Conservation (phyloP, 768 basidiomycete species). For the Floccularia luteovirens region DNA sequence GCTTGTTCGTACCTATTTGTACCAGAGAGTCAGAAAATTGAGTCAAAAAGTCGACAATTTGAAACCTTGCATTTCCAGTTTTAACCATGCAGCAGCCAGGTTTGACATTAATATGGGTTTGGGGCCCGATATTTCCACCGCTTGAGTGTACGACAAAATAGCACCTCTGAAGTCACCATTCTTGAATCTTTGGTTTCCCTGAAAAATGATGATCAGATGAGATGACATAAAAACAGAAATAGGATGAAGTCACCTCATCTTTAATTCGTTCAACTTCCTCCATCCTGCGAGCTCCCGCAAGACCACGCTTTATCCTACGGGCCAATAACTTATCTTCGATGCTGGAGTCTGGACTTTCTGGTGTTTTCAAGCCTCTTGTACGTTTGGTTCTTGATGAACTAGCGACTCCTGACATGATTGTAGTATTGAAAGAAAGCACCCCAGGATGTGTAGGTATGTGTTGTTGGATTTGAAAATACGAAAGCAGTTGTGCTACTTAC, state of each 20-base stretch:
- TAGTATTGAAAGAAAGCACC: too few relatives aligned
- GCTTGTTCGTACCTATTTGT: slow-evolving; percentile 32
- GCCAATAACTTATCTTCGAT: background rate
- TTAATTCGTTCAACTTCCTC: background rate
- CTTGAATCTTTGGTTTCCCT: slow-evolving; percentile 27
- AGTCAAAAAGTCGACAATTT: background rate
- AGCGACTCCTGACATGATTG: too few relatives aligned
- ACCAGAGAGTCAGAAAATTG: background rate
- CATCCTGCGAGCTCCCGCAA: background rate
- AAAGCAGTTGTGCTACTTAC: too few relatives aligned
- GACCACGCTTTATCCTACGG: background rate
- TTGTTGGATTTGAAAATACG: too few relatives aligned
- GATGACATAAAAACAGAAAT: background rate
- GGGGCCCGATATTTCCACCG: slow-evolving; percentile 21
- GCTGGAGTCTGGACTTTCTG: too few relatives aligned
- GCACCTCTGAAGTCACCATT: slow-evolving; percentile 23
- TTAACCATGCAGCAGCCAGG: slow-evolving; percentile 25
- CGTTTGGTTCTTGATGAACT: too few relatives aligned
- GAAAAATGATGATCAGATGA: too few relatives aligned
- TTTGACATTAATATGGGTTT: slow-evolving; percentile 26
- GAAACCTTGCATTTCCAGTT: slow-evolving; percentile 21
- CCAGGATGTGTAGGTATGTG: too few relatives aligned
- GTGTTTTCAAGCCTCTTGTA: too few relatives aligned
- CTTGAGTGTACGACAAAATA: slow-evolving; percentile 23
- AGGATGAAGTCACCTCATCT: background rate